Evolutionary conservation across 257 asterid species (phyloP), one percentile per base, ranked within the genome.

Genomic region (Fraxinus quadrangulata): DNA sequence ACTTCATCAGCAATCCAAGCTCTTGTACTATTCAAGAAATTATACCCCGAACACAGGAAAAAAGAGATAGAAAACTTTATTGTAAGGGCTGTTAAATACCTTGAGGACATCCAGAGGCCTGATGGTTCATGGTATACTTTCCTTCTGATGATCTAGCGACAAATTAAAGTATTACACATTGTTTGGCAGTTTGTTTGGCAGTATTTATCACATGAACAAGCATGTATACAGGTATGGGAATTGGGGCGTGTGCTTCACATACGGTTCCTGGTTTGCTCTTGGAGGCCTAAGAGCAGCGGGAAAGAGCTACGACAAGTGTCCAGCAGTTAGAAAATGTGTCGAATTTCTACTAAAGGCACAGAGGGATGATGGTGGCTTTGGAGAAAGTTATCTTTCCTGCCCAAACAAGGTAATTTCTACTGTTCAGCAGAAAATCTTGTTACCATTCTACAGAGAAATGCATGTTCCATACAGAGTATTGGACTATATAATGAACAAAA

Each of bases 181-280:
- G 13, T 7, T 31, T 6, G 21, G 72, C 17, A 72, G 49, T 33
- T 37, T 68, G 13, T 7, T 31, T 6, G 21, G 72, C 17, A 72
- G 49, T 33, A 3, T 14, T n/a, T 26, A 68, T 31, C 28, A 40
- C 78, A 45, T 4, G 47, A 68, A 6, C 21, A 47, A 63, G 73
- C 63, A 72, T 65, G 67, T 36, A 7, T 33, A 71, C 54, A 86
- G 93, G 97, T 86, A 88, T 31, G 98, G 98, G 49, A 86, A 82
- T 72, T 93, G 94, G 97, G 98, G 95, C 3, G 90, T 93, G 49
- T 93, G 98, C 84, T 93, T 91, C 83, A 93, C 89, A 31, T 93
- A 93, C 70, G 97, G 92, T 0, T 77, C 90, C 47, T 93, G 94
- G 97, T 91, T 90, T 61, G 94, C 98, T 6, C 91, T 90, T 4